phyloP scores from a whole-genome alignment of 2,329 filamentous ascomycete genomes.

The Ophiostoma sp. region DNA sequence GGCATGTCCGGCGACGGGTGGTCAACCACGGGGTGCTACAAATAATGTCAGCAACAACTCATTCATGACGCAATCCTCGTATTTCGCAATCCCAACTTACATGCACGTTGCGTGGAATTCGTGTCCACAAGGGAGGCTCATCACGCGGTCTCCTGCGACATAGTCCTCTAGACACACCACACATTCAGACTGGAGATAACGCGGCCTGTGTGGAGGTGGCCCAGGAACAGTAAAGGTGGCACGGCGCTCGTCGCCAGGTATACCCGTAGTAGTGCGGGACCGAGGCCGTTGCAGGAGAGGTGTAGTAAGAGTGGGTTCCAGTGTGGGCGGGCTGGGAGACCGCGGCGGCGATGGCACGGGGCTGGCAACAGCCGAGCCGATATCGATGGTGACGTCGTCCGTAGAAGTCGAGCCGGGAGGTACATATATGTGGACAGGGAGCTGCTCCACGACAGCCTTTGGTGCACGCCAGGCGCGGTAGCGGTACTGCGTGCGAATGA shows the following conservation, averaged over 20 bases:
- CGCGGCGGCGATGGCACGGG: conserved; percentile 50
- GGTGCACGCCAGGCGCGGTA: conserved; percentile 92
- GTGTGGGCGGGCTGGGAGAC: conserved; percentile 55
- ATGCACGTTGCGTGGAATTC: conserved; percentile 99
- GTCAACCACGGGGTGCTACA: conserved; percentile 93
- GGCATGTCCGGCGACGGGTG: conserved; percentile 90
- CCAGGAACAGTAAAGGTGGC: conserved; percentile 30
- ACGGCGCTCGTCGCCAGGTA: conserved; percentile 47
- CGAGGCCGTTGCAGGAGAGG: conserved; percentile 70
- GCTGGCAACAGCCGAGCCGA: conserved; percentile 18
- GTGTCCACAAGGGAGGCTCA: conserved; percentile 95
- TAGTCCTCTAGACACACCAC: conserved; percentile 97
- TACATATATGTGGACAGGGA: conserved; percentile 94
- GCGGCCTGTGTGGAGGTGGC: conserved; percentile 37
- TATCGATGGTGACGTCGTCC: conserved; percentile 4
- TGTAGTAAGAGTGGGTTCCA: conserved; percentile 64
- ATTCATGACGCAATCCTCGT: background rate
- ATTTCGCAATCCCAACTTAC: conserved; percentile 50
- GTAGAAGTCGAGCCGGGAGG: conserved; percentile 51
- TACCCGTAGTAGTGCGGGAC: conserved; percentile 60
- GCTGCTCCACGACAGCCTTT: conserved; percentile 86
- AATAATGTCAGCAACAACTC: conserved; percentile 18
- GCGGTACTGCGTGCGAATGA: conserved; percentile 82
- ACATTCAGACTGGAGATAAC: conserved; percentile 67
- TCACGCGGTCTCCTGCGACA: conserved; percentile 85